Percentiles rank a stretch among this genome's conserved stretches.
phyloP scores from a whole-genome alignment of 1,284 basidiomycete species.

The Wolfiporia cocos region DNA sequence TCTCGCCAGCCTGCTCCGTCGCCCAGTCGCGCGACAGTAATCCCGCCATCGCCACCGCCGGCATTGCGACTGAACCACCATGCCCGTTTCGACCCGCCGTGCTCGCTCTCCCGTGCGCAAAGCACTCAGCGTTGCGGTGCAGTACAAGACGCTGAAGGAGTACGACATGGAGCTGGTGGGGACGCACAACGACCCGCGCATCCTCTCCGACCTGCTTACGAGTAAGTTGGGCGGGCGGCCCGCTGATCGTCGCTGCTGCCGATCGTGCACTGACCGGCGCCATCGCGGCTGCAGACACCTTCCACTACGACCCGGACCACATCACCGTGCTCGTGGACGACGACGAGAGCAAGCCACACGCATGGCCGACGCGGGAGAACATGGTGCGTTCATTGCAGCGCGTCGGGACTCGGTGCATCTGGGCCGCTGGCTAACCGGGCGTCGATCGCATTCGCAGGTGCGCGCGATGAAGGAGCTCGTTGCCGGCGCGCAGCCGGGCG shows the following conservation, averaged over 20 bases:
- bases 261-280: background rate
- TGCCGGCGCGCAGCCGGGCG: constrained; percentile 15
- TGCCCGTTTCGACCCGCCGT: constrained; percentile 2
- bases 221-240: too few species aligned
- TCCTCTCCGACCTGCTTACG: constrained; percentile 8
- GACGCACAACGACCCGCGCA: constrained; percentile 12
- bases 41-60: too few species aligned
- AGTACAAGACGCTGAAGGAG: constrained; percentile 9
- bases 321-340: constrained; percentile 17
- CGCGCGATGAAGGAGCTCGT: constrained; percentile 18
- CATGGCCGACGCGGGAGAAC: constrained; percentile 16
- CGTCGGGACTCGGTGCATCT: background rate
- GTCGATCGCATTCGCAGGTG: too few species aligned
- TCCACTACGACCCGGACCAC: constrained; percentile 13
- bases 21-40: too few species aligned
- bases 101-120: constrained; percentile 7
- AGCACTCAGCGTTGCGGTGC: constrained; percentile 13
- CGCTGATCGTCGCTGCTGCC: too few species aligned
- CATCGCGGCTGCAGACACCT: background rate
- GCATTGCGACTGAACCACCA: too few species aligned
- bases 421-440: background rate
- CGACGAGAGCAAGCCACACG: constrained; percentile 4
- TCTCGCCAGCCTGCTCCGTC: too few species aligned
- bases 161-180: constrained; percentile 8
- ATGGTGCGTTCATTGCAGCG: constrained; percentile 10